A percentile compares a stretch with the other conserved stretches of the same genome.
phyloP scores from a whole-genome alignment of 768 basidiomycete genomes.

The Kwoniella mangroviensis region DNA sequence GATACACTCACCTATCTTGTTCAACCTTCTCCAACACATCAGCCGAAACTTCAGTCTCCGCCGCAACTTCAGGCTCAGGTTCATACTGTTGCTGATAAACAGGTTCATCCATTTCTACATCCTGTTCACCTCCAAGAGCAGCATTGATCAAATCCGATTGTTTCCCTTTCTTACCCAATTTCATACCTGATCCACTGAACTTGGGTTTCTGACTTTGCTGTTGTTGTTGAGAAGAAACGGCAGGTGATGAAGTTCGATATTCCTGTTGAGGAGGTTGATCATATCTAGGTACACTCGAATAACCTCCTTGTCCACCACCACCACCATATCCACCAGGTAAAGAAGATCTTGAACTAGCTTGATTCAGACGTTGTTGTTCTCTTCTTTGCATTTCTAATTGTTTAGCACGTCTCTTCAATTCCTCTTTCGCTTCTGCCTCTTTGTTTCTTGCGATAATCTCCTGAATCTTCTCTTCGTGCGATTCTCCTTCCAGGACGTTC shows the following conservation, averaged over 20 bases:
- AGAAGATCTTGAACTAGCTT: slow-evolving; percentile 61
- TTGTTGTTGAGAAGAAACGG: slow-evolving; percentile 23
- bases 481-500: slow-evolving; percentile 62
- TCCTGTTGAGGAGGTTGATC: slow-evolving; percentile 62
- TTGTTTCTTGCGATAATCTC: slow-evolving; percentile 99
- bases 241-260: slow-evolving; percentile 44
- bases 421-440: slow-evolving; percentile 98
- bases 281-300: slow-evolving; percentile 72
- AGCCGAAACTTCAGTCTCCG: slow-evolving; percentile 52
- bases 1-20: slow-evolving; percentile 68
- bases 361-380: slow-evolving; percentile 81
- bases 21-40: slow-evolving; percentile 70
- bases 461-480: slow-evolving; percentile 73
- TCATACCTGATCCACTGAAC: slow-evolving; percentile 96
- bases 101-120: slow-evolving; percentile 41
- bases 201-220: slow-evolving; percentile 62
- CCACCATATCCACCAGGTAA: slow-evolving; percentile 50
- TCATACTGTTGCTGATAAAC: slow-evolving; percentile 14
- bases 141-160: slow-evolving; percentile 80
- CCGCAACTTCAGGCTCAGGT: slow-evolving; percentile 60
- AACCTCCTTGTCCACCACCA: slow-evolving; percentile 71
- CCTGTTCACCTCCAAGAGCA: slow-evolving; percentile 75
- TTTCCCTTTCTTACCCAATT: slow-evolving; percentile 88
- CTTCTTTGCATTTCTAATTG: slow-evolving; percentile 97
- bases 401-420: slow-evolving; percentile 95